Evolutionary conservation across 2,329 filamentous ascomycete species (phyloP).

Genomic region (Aspergillus texensis): DNA sequence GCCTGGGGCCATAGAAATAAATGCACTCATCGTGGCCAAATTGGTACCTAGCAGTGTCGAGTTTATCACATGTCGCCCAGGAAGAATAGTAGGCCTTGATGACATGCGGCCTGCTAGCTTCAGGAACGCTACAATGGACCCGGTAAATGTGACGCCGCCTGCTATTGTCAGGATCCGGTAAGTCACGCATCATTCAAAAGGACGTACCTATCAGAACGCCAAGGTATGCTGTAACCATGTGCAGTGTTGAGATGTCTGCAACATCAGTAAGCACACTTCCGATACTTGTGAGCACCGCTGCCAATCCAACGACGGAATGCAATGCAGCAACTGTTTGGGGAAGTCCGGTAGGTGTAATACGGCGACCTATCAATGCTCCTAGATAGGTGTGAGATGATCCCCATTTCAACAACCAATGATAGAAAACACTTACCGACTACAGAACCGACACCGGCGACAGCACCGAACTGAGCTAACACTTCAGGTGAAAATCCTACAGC

Average conservation of each 20-base stretch:
- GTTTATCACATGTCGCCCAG: slow-evolving; percentile 76
- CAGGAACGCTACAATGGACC: slow-evolving; percentile 84
- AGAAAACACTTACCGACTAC: slow-evolving; percentile 54
- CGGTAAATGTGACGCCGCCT: slow-evolving; percentile 83
- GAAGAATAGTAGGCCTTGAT: slow-evolving; percentile 72
- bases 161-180: slow-evolving; percentile 6
- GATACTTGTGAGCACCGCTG: slow-evolving; percentile 84
- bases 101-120: slow-evolving; percentile 84
- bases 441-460: slow-evolving; percentile 71
- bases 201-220: slow-evolving; percentile 72
- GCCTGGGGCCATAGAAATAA: slow-evolving; percentile 78
- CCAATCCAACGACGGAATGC: slow-evolving; percentile 86
- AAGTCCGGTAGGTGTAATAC: slow-evolving; percentile 84
- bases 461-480: slow-evolving; percentile 77
- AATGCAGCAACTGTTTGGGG: slow-evolving; percentile 88
- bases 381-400: slow-evolving; percentile 5
- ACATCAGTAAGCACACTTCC: slow-evolving; percentile 80
- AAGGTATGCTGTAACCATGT: slow-evolving; percentile 83
- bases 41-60: slow-evolving; percentile 74
- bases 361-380: slow-evolving; percentile 76
- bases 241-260: slow-evolving; percentile 71
- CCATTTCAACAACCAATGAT: neutral
- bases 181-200: slow-evolving; percentile 26
- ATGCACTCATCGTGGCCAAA: slow-evolving; percentile 79
- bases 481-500: slow-evolving; percentile 80